Base-by-base conservation (phyloP, 139 green algal species). In the Tetraselmis striata region DNA sequence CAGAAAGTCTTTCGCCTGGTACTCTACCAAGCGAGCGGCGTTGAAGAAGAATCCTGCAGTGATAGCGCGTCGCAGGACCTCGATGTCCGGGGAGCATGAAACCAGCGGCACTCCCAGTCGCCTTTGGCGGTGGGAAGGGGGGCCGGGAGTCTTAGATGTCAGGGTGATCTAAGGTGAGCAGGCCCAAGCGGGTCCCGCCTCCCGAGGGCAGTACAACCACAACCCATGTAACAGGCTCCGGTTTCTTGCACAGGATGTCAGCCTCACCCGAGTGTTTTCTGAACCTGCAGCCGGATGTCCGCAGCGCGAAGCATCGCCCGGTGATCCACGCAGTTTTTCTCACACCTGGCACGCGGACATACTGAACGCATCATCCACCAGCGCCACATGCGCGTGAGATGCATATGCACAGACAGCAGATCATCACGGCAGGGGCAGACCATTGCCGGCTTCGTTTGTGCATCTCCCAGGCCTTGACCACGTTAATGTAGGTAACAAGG, bases 391-490 rank as follows among this genome's bases (percentile, higher is more conserved):
- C 2, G 45, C 1, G 76, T 45, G n/a, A 80, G 2, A 29, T n/a
- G n/a, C n/a, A n/a, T n/a, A n/a, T n/a, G n/a, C n/a, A 25, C 31
- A 29, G 24, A 81, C 45, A 67, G 11, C 5, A 67, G 23, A 29
- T 2, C 26, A 28, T 77, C n/a, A 77, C n/a, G 2, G 25, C 74
- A 30, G 22, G 74, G 74, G 2, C n/a, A 31, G n/a, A 79, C 79
- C 29, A 29, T 23, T 67, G 5, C 30, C n/a, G 58, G 31, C 27
- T 86, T 80, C 59, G 45, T 18, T 67, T 67, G 45, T 84, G 83
- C 25, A 92, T 88, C 28, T 93, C 79, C 93, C 94, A 98, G 1
- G 88, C 95, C n/a, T 88, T 80, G 89, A 94, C 94, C 23, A 96
- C 88, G 75, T 96, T 96, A 79, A 96, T 87, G 75, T 87, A 88